Conservation (phyloP, 306 rosid species). For the Glycine latifolia region DNA sequence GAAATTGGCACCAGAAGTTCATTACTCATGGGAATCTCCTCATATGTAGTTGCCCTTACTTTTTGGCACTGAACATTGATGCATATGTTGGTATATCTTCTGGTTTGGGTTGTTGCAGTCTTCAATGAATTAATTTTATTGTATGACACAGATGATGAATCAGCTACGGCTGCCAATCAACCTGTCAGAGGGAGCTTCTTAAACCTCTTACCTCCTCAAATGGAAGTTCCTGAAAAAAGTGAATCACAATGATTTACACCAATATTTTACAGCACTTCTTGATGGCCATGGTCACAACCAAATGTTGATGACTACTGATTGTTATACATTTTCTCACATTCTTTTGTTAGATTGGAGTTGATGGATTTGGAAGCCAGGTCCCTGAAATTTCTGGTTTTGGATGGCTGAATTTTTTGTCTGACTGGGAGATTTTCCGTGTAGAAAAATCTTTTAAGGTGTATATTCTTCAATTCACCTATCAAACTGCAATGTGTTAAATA, state of each 20-base stretch:
- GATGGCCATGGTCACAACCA: conserved; percentile 49
- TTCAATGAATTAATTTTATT: conserved; percentile 1
- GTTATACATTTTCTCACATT: conserved; percentile 48
- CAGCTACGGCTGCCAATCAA: conserved; percentile 60
- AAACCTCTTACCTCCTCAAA: conserved; percentile 82
- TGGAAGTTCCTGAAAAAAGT: conserved; percentile 88
- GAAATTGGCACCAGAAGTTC: not conserved
- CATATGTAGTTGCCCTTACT: not conserved
- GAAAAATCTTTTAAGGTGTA: conserved; percentile 55
- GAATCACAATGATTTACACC: conserved; percentile 59
- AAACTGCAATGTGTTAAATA: conserved; percentile 51
- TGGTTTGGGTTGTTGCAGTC: not conserved
- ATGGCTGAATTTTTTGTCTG: conserved; percentile 54
- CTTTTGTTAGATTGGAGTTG: conserved; percentile 56
- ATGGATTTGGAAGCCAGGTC: conserved; percentile 52
- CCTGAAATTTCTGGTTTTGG: conserved; percentile 60
- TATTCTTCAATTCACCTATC: conserved; percentile 58
- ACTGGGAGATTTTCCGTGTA: conserved; percentile 55
- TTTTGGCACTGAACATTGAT: conserved; percentile 31
- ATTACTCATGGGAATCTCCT: not conserved
- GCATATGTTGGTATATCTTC: not conserved
- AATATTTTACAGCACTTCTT: conserved; percentile 46
- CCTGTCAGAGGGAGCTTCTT: conserved; percentile 90
- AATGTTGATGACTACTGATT: conserved; percentile 52
- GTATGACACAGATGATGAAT: conserved; percentile 73